Conservation (phyloP, 352 stramenopile species). For the Pythium grandisporangium region DNA sequence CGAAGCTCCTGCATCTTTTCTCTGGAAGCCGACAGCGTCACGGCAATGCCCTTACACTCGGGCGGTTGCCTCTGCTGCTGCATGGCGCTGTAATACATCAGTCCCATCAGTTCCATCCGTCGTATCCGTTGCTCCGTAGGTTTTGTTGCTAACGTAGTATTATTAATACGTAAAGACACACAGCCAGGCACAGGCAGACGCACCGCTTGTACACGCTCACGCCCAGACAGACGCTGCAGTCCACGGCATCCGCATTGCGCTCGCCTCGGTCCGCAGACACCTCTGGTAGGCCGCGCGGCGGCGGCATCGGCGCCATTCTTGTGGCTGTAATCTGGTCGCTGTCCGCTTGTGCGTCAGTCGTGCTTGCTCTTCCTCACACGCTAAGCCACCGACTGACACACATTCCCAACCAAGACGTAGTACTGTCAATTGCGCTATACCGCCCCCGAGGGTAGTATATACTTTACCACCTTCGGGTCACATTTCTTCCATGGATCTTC, state of each 20-base stretch:
- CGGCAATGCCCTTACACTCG: constrained; percentile 42
- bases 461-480: too few relatives aligned
- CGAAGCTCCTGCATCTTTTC: constrained; percentile 39
- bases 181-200: too few relatives aligned
- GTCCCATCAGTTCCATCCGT: not conserved
- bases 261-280: not conserved
- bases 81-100: constrained; percentile 27
- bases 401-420: too few relatives aligned
- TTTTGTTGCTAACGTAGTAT: too few relatives aligned
- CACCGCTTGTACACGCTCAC: constrained; percentile 66
- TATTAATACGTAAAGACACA: too few relatives aligned
- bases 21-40: constrained; percentile 22
- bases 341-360: not conserved
- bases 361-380: too few relatives aligned
- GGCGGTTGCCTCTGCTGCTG: constrained; percentile 31
- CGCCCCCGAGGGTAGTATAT: too few relatives aligned
- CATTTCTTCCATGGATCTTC: too few relatives aligned
- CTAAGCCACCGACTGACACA: too few relatives aligned
- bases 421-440: too few relatives aligned
- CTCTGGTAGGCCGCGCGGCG: constrained; percentile 1
- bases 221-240: constrained; percentile 44
- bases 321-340: too few relatives aligned
- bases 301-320: constrained; percentile 7
- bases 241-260: not conserved
- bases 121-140: not conserved